Evolutionary conservation across 768 basidiomycete species (phyloP), one percentile per base, ranked within the genome.

Genomic region (Daedalea quercina): DNA sequence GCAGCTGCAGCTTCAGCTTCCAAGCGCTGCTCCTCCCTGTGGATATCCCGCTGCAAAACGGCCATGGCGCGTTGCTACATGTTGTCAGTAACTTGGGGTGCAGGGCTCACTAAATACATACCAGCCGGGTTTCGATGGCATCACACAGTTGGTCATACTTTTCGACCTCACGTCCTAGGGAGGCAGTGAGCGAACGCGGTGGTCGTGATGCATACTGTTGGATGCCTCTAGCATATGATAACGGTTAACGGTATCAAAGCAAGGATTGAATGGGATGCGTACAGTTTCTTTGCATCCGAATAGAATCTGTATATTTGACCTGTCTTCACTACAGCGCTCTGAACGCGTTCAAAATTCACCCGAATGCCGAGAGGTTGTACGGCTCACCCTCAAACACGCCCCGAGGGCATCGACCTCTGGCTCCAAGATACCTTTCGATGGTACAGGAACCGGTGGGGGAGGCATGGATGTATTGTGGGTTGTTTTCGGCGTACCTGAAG

Each of bases 141-240:
- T 92, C 90, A 60, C 87, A 88, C 3, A 90, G 56, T 59, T 89
- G 86, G 61, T 91, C 87, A 58, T 85, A 91, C 61, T 79, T 84
- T 63, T 90, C 87, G 2, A 90, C 71, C 61, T 89, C 87, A 34
- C 79, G 79, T 15, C 87, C 84, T 31, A 92, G 73, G 17, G 84
- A 75, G 2, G 80, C 71, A 2, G 78, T 81, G 12, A 90, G 63
- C 22, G 82, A 74, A n/a, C 71, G 80, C 9, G 87, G 87, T 23
- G 89, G 87, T 53, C 75, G 67, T 3, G 77, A 74, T 2, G 79
- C 76, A 59, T 83, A 73, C 47, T 76, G 76, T 46, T 76, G 72
- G 43, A 89, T 76, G 11, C 76, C 78, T 42, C 87, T 89, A 52
- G 17, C 37, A 40, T 4, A 11, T 11, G 11, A 4, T 31, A 11